Conservation (phyloP, 345 rosid species). For the Camelina neglecta region DNA sequence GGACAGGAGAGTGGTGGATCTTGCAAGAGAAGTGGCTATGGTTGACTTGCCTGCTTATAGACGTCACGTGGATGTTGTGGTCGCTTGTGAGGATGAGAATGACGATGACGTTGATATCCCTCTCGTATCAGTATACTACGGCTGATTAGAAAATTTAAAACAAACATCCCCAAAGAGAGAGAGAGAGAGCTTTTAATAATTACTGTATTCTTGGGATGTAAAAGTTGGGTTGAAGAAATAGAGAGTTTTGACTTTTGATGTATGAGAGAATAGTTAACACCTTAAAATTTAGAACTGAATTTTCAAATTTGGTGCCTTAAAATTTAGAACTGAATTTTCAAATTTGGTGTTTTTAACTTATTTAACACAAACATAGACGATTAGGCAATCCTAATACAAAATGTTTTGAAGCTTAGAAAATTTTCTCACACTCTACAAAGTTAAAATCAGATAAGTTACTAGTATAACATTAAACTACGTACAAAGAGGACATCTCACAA, state of each 20-base stretch:
- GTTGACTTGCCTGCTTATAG: slow-evolving; percentile 73
- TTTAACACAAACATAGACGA: slow-evolving; percentile 2
- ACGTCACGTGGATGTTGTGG: slow-evolving; percentile 83
- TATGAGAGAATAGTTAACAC: slow-evolving; percentile 26
- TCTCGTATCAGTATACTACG: slow-evolving; percentile 77
- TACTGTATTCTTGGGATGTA: slow-evolving; percentile 5
- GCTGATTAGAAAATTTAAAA: slow-evolving; percentile 34
- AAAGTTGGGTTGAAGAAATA: slow-evolving; percentile 3
- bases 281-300: slow-evolving; percentile 19
- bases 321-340: slow-evolving; percentile 4
- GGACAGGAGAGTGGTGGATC: slow-evolving; percentile 78
- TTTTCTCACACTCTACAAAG: slow-evolving; percentile 1
- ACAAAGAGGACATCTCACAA: slow-evolving; percentile 69
- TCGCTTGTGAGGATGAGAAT: slow-evolving; percentile 89
- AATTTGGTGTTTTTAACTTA: neutral
- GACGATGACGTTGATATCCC: slow-evolving; percentile 92
- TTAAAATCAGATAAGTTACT: slow-evolving; percentile 8
- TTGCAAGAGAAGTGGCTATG: slow-evolving; percentile 86
- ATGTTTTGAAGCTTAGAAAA: neutral
- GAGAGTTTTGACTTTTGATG: slow-evolving; percentile 43
- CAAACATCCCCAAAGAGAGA: slow-evolving; percentile 5
- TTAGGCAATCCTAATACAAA: neutral
- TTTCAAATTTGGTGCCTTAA: neutral
- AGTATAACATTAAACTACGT: slow-evolving; percentile 29
- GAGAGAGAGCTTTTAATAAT: slow-evolving; percentile 8